Base-by-base conservation (phyloP, 371 early-diverging fungal species). In the Quaeritorhiza haematococci region DNA sequence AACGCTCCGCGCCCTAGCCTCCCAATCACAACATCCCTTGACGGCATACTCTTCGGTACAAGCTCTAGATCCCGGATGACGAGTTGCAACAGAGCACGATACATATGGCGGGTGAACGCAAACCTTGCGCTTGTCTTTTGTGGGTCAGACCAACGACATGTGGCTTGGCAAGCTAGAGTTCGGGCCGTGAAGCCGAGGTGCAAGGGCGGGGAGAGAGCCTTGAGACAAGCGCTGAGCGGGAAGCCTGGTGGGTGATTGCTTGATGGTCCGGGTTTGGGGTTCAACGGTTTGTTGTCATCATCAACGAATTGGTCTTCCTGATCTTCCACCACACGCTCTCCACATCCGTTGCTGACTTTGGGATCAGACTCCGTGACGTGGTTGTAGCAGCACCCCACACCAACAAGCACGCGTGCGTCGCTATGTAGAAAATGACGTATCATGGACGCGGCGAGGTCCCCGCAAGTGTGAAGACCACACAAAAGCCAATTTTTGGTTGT, bases 371-470 rank as follows among this genome's bases (percentile, higher is more conserved):
- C 78, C 0, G 84, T 69, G 17, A 88, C 61, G 44, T 74, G 81
- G 71, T 93, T 89, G 65, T 93, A 91, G 68, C 92, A 93, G 71
- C 94, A 93, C 0, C 90, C 88, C 5, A 92, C 92, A 62, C 80
- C 79, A 27, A 87, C 90, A 32, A 92, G 68, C 10, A 81, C 83
- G 0, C 62, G 58, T 1, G 90, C 88, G 13, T 77, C 67, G 38
- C 83, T 80, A 48, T 81, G 68, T 2, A 81, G 74, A 71, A 89
- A 93, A 45, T 89, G 68, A 26, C 80, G 78, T 19, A 92, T 75
- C 57, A 86, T 84, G 21, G 84, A 73, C 49, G 84, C 82, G 3
- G 89, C 79, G 47, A 93, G 59, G 57, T 92, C 86, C 3, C 94
- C 94, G 55, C 94, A 93, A 0, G 93, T 84, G 61, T 93, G 93